phyloP scores from a whole-genome alignment of 2,329 filamentous ascomycete species.

The Rhytidhysteron rufulum region DNA sequence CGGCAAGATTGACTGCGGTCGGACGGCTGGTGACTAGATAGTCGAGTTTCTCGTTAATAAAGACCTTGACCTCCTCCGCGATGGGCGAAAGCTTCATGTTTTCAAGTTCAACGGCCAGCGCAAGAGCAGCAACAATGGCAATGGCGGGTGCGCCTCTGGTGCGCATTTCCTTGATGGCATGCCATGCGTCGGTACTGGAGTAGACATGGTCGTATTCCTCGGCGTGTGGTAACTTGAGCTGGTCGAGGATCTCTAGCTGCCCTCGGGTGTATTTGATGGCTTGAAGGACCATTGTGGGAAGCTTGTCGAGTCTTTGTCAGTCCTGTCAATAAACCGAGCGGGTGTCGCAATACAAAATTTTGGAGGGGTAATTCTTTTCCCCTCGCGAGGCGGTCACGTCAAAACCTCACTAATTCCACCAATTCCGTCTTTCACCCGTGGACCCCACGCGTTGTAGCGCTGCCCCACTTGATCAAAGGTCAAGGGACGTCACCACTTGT shows the following conservation, averaged over 20 bases:
- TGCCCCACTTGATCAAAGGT: not conserved
- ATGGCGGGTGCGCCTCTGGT: conserved; percentile 84
- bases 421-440: no score
- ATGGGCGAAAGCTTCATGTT: conserved; percentile 50
- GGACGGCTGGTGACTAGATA: conserved; percentile 87
- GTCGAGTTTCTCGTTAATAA: conserved; percentile 73
- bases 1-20: conserved; percentile 90
- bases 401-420: no score
- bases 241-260: conserved; percentile 72
- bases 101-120: conserved; percentile 78
- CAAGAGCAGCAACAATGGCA: conserved; percentile 91
- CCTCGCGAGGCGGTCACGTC: not conserved
- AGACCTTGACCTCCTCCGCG: conserved; percentile 60
- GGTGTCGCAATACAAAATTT: no score
- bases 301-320: no score
- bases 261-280: conserved; percentile 74
- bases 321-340: no score
- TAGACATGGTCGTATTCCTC: conserved; percentile 72
- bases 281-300: conserved; percentile 55
- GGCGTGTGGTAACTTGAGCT: conserved; percentile 76
- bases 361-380: not conserved
- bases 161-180: conserved; percentile 79
- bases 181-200: conserved; percentile 71
- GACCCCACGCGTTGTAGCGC: no score
- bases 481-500: not conserved